phyloP scores from a whole-genome alignment of 805 yeast species.

The Wickerhamomyces bisporus region DNA sequence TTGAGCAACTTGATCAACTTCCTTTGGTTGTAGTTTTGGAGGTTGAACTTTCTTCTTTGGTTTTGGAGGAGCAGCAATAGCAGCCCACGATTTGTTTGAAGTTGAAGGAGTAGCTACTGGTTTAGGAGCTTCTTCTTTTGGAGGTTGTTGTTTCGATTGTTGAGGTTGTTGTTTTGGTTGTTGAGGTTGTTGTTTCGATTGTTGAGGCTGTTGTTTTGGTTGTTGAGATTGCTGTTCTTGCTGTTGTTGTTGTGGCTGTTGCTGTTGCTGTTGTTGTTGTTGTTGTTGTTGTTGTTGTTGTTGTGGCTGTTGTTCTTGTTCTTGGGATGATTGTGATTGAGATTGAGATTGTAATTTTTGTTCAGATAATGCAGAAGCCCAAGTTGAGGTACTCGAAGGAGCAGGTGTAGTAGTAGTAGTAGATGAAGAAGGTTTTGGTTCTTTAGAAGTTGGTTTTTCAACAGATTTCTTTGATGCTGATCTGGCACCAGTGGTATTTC shows the following conservation, averaged over 20 bases:
- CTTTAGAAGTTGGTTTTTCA: conserved; percentile 17
- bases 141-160: conserved; percentile 10
- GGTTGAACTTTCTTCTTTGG: conserved; percentile 21
- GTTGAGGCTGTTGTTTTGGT: conserved; percentile 8
- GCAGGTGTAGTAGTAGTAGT: conserved; percentile 14
- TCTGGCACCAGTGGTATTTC: conserved; percentile 13
- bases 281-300: conserved; percentile 6
- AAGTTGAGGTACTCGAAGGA: conserved; percentile 19
- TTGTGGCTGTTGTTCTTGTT: conserved; percentile 10
- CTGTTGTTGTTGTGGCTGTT: conserved; percentile 6
- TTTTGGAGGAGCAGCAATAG: conserved; percentile 53
- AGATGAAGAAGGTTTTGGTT: conserved; percentile 7
- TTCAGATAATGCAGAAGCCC: conserved; percentile 24
- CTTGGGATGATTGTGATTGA: conserved; percentile 14
- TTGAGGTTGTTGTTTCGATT: conserved; percentile 11
- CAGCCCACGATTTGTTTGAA: conserved; percentile 55
- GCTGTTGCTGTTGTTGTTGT: conserved; percentile 14
- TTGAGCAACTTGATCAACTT: conserved; percentile 22
- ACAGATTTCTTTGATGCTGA: conserved; percentile 12
- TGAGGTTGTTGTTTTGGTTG: conserved; percentile 9
- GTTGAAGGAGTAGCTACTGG: conserved; percentile 22
- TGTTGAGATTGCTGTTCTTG: conserved; percentile 13
- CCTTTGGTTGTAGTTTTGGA: conserved; percentile 19
- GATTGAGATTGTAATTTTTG: too few relatives aligned
- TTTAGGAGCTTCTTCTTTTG: conserved; percentile 14